Evolutionary conservation across 257 asterid species (phyloP), one percentile per base, ranked within the genome.

Genomic region (Perilla frutescens): DNA sequence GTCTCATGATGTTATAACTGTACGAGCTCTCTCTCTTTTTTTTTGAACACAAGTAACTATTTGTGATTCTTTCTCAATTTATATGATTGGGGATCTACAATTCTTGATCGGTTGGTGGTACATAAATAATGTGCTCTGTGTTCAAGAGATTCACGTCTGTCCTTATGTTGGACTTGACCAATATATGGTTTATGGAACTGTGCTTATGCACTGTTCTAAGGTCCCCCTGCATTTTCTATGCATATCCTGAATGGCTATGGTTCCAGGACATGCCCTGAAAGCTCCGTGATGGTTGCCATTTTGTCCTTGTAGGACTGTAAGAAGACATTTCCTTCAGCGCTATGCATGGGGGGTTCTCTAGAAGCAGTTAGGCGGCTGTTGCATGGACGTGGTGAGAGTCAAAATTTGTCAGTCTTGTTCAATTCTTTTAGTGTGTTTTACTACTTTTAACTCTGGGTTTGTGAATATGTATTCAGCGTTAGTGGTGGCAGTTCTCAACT

Each of bases 311-410:
- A 91, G 99, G 99, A 94, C 60, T 94, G 98, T 85, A 91, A 84
- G 81, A 91, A 68, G 83, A 83, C 92, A 63, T 94, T 94, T 81
- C 89, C 97, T 40, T 73, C 89, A 49, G 85, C 97, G 51, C 80
- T 92, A 70, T 91, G 99, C 69, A 77, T 89, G 90, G 96, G 98
- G 45, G 97, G 99, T 79, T 87, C 99, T 14, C 44, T 85, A 84
- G 91, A 86, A 84, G 97, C 98, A 76, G 77, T 91, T 66, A 90
- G 87, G 82, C 90, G 96, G 47, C 83, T 86, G 76, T 78, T 90
- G 85, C 80, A 45, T 37, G 96, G 97, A 41, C 96, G 92, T n/a
- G 98, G 98, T 94, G 82, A 88, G 96, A 71, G 59, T 79, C 79
- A 65, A 83, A 56, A 37, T 74, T 75, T 75, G 53, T 63, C 13